Evolutionary conservation across 352 stramenopile species (phyloP).

Genomic region (Phytopythium sindhum): DNA sequence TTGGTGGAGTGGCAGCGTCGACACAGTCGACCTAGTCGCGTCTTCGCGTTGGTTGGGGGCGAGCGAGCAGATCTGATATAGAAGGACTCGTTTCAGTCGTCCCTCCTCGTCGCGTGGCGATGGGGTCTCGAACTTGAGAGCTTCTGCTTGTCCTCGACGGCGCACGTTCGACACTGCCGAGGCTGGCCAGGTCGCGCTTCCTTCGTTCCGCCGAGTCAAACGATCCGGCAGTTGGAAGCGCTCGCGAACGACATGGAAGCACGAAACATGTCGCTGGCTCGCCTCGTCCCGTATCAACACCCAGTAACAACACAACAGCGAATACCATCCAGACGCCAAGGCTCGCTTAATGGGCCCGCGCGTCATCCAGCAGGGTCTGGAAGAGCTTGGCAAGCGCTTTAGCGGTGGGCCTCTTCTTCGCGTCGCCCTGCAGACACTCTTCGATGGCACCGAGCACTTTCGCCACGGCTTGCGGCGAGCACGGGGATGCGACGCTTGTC

Average conservation of each 20-base stretch:
- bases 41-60: background rate
- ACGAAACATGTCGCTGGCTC: background rate
- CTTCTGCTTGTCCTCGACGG: background rate
- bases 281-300: background rate
- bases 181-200: background rate
- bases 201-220: background rate
- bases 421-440: conserved; percentile 57
- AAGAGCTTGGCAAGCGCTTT: conserved; percentile 52
- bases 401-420: conserved; percentile 48
- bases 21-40: background rate
- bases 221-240: background rate
- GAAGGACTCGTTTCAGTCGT: background rate
- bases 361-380: conserved; percentile 38
- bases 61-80: background rate
- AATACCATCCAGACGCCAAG: background rate
- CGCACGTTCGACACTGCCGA: background rate
- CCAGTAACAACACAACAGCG: background rate
- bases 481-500: conserved; percentile 3
- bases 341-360: conserved; percentile 7
- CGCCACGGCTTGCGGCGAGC: conserved; percentile 21
- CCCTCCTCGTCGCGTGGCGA: background rate
- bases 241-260: too few species aligned
- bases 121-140: background rate
- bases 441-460: conserved; percentile 44
- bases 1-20: conserved; percentile 2